phyloP scores from a whole-genome alignment of 1,284 basidiomycete species.

The Lignosus rhinocerotis region DNA sequence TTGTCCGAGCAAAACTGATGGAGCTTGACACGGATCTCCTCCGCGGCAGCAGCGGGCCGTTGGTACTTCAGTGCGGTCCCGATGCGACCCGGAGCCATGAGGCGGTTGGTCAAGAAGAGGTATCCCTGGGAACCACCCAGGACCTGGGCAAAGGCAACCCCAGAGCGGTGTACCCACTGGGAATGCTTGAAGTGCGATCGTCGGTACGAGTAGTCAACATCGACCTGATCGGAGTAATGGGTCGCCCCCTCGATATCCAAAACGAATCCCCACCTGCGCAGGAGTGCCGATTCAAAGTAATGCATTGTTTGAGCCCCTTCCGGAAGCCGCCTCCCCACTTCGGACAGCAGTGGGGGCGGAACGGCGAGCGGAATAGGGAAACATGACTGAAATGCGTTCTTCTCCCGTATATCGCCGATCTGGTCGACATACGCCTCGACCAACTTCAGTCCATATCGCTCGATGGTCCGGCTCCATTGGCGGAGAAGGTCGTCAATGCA shows the following conservation, averaged over 20 bases:
- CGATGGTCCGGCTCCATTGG: conserved; percentile 83
- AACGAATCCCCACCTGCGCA: conserved; percentile 79
- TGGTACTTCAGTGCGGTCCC: conserved; percentile 52
- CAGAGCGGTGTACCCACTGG: conserved; percentile 88
- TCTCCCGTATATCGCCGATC: conserved; percentile 78
- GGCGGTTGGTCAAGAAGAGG: conserved; percentile 84
- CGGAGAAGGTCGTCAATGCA: conserved; percentile 90
- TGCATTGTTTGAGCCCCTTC: conserved; percentile 62
- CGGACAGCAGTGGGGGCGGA: conserved; percentile 70
- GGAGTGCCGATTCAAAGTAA: conserved; percentile 82
- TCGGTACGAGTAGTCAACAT: conserved; percentile 90
- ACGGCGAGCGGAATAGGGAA: conserved; percentile 77
- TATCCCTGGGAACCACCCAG: conserved; percentile 79
- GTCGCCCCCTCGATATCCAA: conserved; percentile 83
- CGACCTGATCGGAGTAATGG: conserved; percentile 76
- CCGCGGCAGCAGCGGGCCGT: conserved; percentile 51
- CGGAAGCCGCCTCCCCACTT: conserved; percentile 67
- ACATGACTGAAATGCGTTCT: conserved; percentile 88
- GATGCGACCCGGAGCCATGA: conserved; percentile 70
- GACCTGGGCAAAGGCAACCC: conserved; percentile 86
- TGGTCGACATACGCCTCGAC: conserved; percentile 92
- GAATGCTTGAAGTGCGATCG: conserved; percentile 76
- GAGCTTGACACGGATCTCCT: conserved; percentile 61
- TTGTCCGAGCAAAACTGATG: conserved; percentile 68
- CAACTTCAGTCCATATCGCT: conserved; percentile 88